Conservation (phyloP, 1,284 basidiomycete genomes). For the Phellopilus nigrolimitatus region DNA sequence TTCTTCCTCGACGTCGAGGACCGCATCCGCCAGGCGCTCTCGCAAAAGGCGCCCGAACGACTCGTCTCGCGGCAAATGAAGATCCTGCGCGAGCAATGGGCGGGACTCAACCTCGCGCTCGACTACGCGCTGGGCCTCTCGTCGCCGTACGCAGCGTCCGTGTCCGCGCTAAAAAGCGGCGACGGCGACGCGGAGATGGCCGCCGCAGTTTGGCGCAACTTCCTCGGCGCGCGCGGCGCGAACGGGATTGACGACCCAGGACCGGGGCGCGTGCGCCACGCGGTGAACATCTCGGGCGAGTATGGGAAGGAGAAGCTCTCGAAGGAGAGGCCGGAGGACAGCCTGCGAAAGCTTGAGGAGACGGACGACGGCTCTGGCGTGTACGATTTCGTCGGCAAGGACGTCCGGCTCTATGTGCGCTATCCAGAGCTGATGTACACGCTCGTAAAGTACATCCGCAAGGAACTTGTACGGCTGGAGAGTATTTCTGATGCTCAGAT, state of each 20-base stretch:
- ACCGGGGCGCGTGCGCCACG: conserved; percentile 18
- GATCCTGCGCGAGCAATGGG: conserved; percentile 89
- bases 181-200: conserved; percentile 78
- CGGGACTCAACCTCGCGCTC: conserved; percentile 76
- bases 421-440: conserved; percentile 77
- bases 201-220: conserved; percentile 87
- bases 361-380: conserved; percentile 69
- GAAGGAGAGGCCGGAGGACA: conserved; percentile 40
- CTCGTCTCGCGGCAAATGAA: conserved; percentile 90
- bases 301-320: conserved; percentile 53
- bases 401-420: conserved; percentile 61
- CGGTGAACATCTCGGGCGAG: conserved; percentile 64
- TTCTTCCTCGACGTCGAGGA: conserved; percentile 96
- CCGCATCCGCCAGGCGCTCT: conserved; percentile 80
- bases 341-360: conserved; percentile 35
- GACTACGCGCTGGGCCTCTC: conserved; percentile 69
- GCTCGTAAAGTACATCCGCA: conserved; percentile 73
- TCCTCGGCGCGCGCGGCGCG: conserved; percentile 77
- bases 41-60: conserved; percentile 56
- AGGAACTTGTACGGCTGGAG: conserved; percentile 75
- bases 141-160: conserved; percentile 11
- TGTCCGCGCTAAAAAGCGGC: background rate
- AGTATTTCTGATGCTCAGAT: conserved; percentile 67
- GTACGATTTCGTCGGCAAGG: conserved; percentile 58
- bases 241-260: conserved; percentile 51